Conservation (phyloP, 1,139 yeast genomes). For the Debaryomycetaceae sp. region DNA sequence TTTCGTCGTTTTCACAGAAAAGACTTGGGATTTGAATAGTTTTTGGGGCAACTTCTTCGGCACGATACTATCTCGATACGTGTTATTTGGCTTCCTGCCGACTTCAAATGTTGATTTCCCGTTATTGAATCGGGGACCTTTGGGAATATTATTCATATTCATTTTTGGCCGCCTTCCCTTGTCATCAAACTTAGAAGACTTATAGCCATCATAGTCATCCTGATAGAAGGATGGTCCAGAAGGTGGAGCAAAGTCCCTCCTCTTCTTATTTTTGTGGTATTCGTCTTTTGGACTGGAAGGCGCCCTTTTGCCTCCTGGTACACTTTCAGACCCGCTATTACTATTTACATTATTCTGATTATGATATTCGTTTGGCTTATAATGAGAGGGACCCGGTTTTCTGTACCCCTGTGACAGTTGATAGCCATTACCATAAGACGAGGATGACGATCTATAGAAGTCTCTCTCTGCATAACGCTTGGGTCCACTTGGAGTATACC, state of each 20-base stretch:
- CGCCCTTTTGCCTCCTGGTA: conserved; percentile 13
- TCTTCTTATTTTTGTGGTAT: conserved; percentile 12
- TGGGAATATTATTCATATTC: conserved; percentile 11
- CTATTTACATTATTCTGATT: conserved; percentile 1
- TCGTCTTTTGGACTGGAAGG: conserved; percentile 18
- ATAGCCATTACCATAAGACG: conserved; percentile 4
- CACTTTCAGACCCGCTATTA: neutral
- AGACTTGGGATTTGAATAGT: conserved; percentile 27
- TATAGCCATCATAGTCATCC: conserved; percentile 5
- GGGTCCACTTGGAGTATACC: conserved; percentile 14
- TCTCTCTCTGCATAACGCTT: conserved; percentile 14
- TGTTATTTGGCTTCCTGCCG: conserved; percentile 1
- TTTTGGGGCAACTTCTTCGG: conserved; percentile 7
- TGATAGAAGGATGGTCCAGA: conserved; percentile 14
- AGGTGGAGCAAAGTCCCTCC: conserved; percentile 11
- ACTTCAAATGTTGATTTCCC: neutral
- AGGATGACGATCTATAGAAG: conserved; percentile 12
- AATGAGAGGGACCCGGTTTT: conserved; percentile 11
- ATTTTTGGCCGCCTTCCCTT: conserved; percentile 3
- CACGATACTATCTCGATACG: neutral
- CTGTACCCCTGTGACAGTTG: conserved; percentile 5
- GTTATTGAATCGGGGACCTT: conserved; percentile 13
- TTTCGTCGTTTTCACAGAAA: conserved; percentile 26
- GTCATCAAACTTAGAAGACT: conserved; percentile 4
- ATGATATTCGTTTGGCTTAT: conserved; percentile 7